phyloP scores from a whole-genome alignment of 1,284 basidiomycete species.

The Acaromyces ingoldii region DNA sequence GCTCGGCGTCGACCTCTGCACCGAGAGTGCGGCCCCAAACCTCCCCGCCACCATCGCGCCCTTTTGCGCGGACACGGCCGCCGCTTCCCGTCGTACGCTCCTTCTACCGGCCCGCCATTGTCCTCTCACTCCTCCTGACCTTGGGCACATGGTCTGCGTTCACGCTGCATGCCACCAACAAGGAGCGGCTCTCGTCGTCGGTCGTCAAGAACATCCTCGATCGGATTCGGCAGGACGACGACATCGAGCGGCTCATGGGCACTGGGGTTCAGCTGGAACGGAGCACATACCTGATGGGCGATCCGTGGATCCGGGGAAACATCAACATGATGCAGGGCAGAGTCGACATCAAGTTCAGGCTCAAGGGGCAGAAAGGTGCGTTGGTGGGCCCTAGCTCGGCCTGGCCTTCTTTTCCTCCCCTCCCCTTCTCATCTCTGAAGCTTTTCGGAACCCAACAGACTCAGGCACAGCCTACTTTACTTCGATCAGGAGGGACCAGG shows the following conservation, averaged over 20 bases:
- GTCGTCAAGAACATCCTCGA: constrained; percentile 6
- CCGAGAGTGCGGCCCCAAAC: too few species aligned
- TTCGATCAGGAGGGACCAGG: constrained; percentile 1
- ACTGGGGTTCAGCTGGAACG: neutral
- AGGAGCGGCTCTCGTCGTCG: constrained; percentile 1
- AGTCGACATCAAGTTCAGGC: constrained; percentile 1
- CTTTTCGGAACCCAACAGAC: too few species aligned
- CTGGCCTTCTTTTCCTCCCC: neutral
- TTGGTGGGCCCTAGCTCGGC: neutral
- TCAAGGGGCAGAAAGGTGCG: neutral
- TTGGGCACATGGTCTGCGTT: constrained; percentile 1
- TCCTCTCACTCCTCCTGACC: neutral
- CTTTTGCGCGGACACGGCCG: neutral
- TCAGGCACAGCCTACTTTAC: constrained; percentile 5
- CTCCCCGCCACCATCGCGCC: constrained; percentile 4
- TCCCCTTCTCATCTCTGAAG: neutral
- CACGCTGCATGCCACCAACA: constrained; percentile 3
- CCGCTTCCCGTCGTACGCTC: neutral
- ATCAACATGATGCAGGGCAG: constrained; percentile 7
- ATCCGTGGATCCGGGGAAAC: constrained; percentile 6
- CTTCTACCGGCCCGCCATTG: neutral
- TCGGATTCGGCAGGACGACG: neutral
- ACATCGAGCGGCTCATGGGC: neutral
- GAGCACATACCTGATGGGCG: neutral
- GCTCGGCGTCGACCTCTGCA: too few species aligned